These are phyloP conservation scores for Tetrapisispora taiwanensis DNA, from an alignment of 805 yeast species.

Conservation along the genomic window DNA sequence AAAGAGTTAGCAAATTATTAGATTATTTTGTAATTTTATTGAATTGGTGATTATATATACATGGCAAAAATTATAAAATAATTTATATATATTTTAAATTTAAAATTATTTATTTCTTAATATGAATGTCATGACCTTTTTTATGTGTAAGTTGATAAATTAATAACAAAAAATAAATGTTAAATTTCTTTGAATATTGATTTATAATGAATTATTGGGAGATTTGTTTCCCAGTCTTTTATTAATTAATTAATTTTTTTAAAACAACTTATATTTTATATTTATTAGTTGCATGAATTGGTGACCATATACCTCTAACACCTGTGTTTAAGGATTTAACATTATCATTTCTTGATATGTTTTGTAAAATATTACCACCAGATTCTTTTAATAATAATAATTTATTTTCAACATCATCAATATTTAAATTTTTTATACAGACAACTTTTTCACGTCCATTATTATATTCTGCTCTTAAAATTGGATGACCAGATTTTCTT, in stretches of 20 bases:
- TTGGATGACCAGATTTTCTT: constrained; percentile 77
- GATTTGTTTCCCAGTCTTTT: no score
- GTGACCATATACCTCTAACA: constrained; percentile 97
- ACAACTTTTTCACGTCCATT: constrained; percentile 45
- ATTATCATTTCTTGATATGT: constrained; percentile 56
- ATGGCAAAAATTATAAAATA: no score
- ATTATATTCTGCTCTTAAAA: constrained; percentile 48
- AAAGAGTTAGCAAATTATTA: no score
- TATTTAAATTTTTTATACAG: constrained; percentile 65
- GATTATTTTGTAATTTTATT: no score
- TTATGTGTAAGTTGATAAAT: background rate
- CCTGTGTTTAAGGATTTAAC: constrained; percentile 74
- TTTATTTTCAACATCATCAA: constrained; percentile 53
- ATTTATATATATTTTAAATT: no score
- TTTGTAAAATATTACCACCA: constrained; percentile 51
- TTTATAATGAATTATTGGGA: no score
- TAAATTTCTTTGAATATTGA: no score
- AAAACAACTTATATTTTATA: constrained; percentile 18
- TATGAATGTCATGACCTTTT: background rate
- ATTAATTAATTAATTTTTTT: no score
- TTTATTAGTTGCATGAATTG: constrained; percentile 51
- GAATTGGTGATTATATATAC: background rate
- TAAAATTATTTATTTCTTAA: no score
- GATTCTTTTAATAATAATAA: constrained; percentile 54
- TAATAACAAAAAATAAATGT: no score